Evolutionary conservation across 148 eudicot genomes (phyloP).

Genomic region (Pouteria glomerata): DNA sequence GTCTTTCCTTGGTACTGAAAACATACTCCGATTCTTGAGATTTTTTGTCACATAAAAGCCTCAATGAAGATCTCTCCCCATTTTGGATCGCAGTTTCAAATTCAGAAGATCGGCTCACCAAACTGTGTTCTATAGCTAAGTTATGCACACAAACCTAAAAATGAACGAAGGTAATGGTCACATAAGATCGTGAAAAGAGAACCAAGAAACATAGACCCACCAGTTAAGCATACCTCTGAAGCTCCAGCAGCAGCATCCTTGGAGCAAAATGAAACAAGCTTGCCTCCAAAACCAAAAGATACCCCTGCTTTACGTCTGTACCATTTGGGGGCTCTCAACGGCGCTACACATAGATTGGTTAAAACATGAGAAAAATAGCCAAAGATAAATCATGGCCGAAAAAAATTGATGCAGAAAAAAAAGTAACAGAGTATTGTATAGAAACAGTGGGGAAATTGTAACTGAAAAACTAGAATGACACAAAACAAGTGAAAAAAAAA

Average conservation of each 20-base stretch:
- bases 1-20: not conserved
- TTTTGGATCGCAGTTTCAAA: conserved; percentile 88
- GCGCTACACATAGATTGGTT: conserved; percentile 44
- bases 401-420: too few relatives aligned
- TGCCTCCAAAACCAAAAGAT: conserved; percentile 97
- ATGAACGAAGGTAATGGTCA: not conserved
- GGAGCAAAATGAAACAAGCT: conserved; percentile 63
- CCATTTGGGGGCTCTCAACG: conserved; percentile 90
- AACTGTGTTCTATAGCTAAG: conserved; percentile 67
- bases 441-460: not conserved
- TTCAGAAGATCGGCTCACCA: conserved; percentile 79
- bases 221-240: conserved; percentile 60
- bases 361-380: not conserved
- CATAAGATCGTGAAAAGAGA: not conserved
- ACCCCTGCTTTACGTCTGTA: conserved; percentile 82
- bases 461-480: not conserved
- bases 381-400: not conserved
- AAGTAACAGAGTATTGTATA: too few relatives aligned
- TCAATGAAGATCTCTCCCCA: conserved; percentile 82
- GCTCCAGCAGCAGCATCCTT: conserved; percentile 47
- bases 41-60: conserved; percentile 71
- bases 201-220: not conserved
- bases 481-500: not conserved
- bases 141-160: conserved; percentile 73
- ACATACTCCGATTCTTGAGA: conserved; percentile 81